Conservation (phyloP, 257 asterid species). For the Cinchona pubescens region DNA sequence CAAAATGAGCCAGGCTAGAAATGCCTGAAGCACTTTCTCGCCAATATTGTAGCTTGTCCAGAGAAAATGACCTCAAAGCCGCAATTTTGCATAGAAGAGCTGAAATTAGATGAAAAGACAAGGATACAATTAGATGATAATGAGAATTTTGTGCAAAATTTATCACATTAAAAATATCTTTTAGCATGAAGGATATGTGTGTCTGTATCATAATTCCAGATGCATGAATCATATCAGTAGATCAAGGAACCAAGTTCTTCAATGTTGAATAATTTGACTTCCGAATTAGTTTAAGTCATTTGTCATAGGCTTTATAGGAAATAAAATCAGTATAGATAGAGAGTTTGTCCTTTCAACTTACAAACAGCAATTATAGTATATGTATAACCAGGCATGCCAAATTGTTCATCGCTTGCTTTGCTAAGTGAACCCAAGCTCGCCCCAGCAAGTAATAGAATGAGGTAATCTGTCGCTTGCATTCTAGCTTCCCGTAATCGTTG, state of each 20-base stretch:
- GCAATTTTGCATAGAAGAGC: slow-evolving; percentile 92
- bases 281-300: neutral
- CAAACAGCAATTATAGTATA: slow-evolving; percentile 91
- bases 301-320: neutral
- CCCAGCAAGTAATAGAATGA: slow-evolving; percentile 87
- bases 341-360: slow-evolving; percentile 32
- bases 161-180: neutral
- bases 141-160: neutral
- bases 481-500: slow-evolving; percentile 84
- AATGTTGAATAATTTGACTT: neutral
- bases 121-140: neutral
- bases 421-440: slow-evolving; percentile 81
- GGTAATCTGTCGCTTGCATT: slow-evolving; percentile 72
- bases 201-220: neutral
- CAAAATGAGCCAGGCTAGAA: slow-evolving; percentile 87
- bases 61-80: slow-evolving; percentile 83
- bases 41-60: slow-evolving; percentile 84
- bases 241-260: neutral
- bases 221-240: neutral
- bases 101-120: slow-evolving; percentile 35
- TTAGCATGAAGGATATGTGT: neutral
- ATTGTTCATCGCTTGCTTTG: slow-evolving; percentile 67
- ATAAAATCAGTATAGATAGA: neutral
- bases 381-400: slow-evolving; percentile 81
- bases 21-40: slow-evolving; percentile 94